Evolutionary conservation across 2,329 filamentous ascomycete species (phyloP).

Genomic region (Apiospora marii): DNA sequence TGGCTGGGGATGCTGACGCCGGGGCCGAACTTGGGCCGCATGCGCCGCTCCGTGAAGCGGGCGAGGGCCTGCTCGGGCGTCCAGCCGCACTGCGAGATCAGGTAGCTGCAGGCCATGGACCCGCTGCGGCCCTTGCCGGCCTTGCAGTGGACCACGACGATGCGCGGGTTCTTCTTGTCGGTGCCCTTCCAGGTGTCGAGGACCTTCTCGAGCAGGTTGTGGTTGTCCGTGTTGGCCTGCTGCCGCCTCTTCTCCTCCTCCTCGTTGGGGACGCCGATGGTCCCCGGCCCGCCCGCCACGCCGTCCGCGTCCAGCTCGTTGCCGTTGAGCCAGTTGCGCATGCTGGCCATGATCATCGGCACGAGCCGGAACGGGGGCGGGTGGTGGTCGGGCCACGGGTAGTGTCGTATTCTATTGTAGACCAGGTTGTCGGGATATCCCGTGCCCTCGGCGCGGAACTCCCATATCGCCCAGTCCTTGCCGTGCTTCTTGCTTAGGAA

Average conservation of each 20-base stretch:
- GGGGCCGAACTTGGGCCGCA: conserved; percentile 87
- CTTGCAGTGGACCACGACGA: conserved; percentile 95
- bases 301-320: conserved; percentile 50
- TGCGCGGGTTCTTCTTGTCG: conserved; percentile 57
- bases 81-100: conserved; percentile 84
- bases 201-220: conserved; percentile 33
- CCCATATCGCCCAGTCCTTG: conserved; percentile 92
- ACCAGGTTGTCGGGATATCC: conserved; percentile 94
- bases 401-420: conserved; percentile 85
- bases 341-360: conserved; percentile 87
- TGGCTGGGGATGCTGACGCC: conserved; percentile 96
- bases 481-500: conserved; percentile 89
- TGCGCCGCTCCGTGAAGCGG: conserved; percentile 79
- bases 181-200: conserved; percentile 40
- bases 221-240: neutral
- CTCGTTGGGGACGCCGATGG: neutral
- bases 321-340: conserved; percentile 84
- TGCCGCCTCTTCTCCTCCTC: conserved; percentile 33
- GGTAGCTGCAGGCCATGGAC: conserved; percentile 85
- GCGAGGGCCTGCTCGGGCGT: conserved; percentile 59
- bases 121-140: conserved; percentile 95
- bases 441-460: conserved; percentile 95
- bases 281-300: conserved; percentile 19
- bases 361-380: conserved; percentile 91
- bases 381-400: conserved; percentile 96